These are phyloP conservation scores for Physcia stellaris DNA, from an alignment of 495 filamentous ascomycete genomes.

Conservation along the genomic window DNA sequence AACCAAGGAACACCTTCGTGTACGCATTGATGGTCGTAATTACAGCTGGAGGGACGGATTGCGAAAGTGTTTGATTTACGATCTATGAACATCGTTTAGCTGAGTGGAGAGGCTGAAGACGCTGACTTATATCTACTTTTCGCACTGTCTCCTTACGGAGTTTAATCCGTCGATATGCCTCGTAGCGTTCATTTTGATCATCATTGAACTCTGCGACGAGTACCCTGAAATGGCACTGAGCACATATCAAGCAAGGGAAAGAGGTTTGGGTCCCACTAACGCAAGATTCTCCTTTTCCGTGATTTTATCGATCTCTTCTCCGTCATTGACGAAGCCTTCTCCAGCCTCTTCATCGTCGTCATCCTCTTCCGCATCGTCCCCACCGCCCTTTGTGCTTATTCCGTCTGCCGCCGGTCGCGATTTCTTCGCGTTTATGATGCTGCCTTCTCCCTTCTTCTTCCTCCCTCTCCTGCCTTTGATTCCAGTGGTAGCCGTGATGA, in stretches of 20 bases:
- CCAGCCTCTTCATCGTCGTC: conserved; percentile 57
- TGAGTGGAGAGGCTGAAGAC: background rate
- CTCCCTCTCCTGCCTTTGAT: conserved; percentile 44
- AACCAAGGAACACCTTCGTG: conserved; percentile 72
- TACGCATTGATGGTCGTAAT: conserved; percentile 68
- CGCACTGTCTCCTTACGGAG: conserved; percentile 48
- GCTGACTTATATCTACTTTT: conserved; percentile 11
- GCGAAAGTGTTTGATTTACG: conserved; percentile 77
- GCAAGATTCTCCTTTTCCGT: conserved; percentile 56
- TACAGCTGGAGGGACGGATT: conserved; percentile 68
- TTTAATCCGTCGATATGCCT: conserved; percentile 56
- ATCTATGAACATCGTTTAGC: too few relatives aligned
- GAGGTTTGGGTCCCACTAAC: conserved; percentile 18
- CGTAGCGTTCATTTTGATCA: conserved; percentile 59
- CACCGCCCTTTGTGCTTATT: conserved; percentile 28
- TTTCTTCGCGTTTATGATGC: conserved; percentile 20
- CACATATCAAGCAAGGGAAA: conserved; percentile 1
- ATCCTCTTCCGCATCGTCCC: conserved; percentile 42
- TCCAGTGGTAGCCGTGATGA: conserved; percentile 34
- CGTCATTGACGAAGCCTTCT: conserved; percentile 45
- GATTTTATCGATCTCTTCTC: conserved; percentile 50
- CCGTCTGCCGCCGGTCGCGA: conserved; percentile 37
- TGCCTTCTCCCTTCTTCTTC: conserved; percentile 43
- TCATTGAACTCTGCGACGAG: conserved; percentile 55
- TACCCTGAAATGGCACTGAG: conserved; percentile 28